Evolutionary conservation across 305 asterid genomes (phyloP), one percentile per base, ranked within the genome.

Genomic region (Nicotiana rustica): DNA sequence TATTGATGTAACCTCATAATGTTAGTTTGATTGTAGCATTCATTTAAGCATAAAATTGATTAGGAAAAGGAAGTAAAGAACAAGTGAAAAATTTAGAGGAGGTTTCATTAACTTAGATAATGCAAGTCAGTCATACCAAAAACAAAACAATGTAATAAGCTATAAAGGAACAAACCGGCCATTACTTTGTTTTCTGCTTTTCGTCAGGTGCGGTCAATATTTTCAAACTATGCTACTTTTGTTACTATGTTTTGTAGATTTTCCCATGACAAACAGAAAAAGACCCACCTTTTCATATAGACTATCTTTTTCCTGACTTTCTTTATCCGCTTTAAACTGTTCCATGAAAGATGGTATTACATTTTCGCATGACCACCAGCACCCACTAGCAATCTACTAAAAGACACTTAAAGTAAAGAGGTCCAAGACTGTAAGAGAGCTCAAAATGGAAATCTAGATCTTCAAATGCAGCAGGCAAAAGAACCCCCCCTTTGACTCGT

Each of bases 11-110:
- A 38, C 33, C 57, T 69, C 25, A 61, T 61, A 19, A 8, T 61
- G 4, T 38, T 69, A n/a, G 10, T 69, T 38, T 29, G 19, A n/a
- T 38, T 69, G 44, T 69, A 18, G 44, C 77, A 69, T 69, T 69
- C 33, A n/a, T 55, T 69, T 69, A n/a, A n/a, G 77, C 41, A 69
- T 69, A 69, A 69, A 56, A 69, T 15, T 69, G 56, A 69, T n/a
- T 69, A 69, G 77, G 33, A 69, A 69, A 38, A 69, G 44, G 57
- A 38, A 69, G 77, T 69, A 38, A 10, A 38, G 33, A 69, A 38
- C 33, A 10, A 38, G 57, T 69, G 41, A 29, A 29, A 36, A 69
- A 15, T n/a, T 69, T 19, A 70, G n/a, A 12, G 59, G 59, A 70
- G 78, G 12, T 44, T 12, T 18, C 47, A n/a, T 44, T 70, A 18